phyloP scores from a whole-genome alignment of 2,329 filamentous ascomycete species.

The Monosporascus sp. region DNA sequence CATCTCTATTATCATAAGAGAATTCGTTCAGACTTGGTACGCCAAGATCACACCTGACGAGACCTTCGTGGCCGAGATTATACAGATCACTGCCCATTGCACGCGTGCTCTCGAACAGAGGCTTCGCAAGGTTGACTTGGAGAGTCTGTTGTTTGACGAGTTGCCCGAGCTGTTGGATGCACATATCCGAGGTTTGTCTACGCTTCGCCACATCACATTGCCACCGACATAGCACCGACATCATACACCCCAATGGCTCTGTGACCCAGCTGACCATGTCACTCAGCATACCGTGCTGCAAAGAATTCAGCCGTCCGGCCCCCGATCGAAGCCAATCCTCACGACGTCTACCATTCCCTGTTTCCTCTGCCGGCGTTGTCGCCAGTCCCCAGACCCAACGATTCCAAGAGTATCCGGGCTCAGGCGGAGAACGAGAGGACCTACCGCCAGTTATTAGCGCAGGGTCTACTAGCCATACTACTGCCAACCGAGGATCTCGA shows the following conservation, averaged over 20 bases:
- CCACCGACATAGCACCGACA: neutral
- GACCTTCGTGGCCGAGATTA: slow-evolving; percentile 78
- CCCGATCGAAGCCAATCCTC: slow-evolving; percentile 57
- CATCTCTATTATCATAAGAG: slow-evolving; percentile 81
- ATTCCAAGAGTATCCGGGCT: slow-evolving; percentile 45
- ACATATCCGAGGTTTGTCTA: slow-evolving; percentile 69
- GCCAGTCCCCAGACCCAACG: slow-evolving; percentile 61
- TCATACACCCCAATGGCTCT: neutral
- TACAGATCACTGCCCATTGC: slow-evolving; percentile 89
- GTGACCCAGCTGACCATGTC: slow-evolving; percentile 6
- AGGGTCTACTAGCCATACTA: slow-evolving; percentile 74
- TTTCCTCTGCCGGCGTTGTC: slow-evolving; percentile 76
- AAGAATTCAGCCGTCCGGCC: slow-evolving; percentile 52
- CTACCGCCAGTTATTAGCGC: slow-evolving; percentile 85
- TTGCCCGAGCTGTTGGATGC: slow-evolving; percentile 74
- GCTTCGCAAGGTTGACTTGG: slow-evolving; percentile 74
- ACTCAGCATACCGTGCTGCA: slow-evolving; percentile 67
- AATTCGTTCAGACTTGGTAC: slow-evolving; percentile 94
- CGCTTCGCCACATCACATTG: slow-evolving; percentile 4
- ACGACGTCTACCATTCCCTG: slow-evolving; percentile 76
- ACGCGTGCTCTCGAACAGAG: slow-evolving; percentile 84
- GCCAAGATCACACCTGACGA: slow-evolving; percentile 86
- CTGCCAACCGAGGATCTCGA: slow-evolving; percentile 89
- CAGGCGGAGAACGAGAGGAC: slow-evolving; percentile 74
- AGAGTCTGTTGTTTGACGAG: slow-evolving; percentile 80